phyloP scores from a whole-genome alignment of 192 early-diverging fungal species.

The Coemansia sp. region DNA sequence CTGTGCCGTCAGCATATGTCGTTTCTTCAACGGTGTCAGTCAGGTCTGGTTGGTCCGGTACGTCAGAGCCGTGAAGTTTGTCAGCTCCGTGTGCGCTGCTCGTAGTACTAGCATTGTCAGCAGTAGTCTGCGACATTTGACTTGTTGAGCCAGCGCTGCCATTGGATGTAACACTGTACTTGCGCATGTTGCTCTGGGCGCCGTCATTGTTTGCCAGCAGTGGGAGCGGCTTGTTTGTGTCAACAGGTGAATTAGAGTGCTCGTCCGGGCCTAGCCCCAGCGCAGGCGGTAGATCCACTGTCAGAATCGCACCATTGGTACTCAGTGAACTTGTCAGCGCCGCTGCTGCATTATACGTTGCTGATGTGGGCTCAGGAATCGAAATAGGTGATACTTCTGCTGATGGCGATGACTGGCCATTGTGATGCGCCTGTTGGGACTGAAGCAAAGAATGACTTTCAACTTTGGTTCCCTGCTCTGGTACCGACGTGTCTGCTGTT shows the following conservation, averaged over 20 bases:
- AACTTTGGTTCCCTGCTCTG: not conserved
- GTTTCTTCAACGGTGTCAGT: not conserved
- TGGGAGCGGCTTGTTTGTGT: constrained; percentile 44
- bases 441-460: not conserved
- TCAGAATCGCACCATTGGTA: constrained; percentile 8
- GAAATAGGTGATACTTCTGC: constrained; percentile 16
- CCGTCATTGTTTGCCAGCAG: not conserved
- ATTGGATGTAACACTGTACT: constrained; percentile 14
- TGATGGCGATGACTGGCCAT: not conserved
- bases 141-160: not conserved
- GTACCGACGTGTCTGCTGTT: not conserved
- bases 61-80: not conserved
- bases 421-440: not conserved
- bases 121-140: constrained; percentile 4
- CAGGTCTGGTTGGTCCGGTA: not conserved
- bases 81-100: not conserved
- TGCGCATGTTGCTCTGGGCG: not conserved
- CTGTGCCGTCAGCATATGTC: not conserved
- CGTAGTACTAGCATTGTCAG: constrained; percentile 3
- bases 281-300: constrained; percentile 4
- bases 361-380: constrained; percentile 11
- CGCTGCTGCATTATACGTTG: not conserved
- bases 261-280: constrained; percentile 11
- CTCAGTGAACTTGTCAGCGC: not conserved
- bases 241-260: constrained; percentile 4